Base-by-base conservation (phyloP, 257 asterid genomes). In the Fraxinus pennsylvanica region DNA sequence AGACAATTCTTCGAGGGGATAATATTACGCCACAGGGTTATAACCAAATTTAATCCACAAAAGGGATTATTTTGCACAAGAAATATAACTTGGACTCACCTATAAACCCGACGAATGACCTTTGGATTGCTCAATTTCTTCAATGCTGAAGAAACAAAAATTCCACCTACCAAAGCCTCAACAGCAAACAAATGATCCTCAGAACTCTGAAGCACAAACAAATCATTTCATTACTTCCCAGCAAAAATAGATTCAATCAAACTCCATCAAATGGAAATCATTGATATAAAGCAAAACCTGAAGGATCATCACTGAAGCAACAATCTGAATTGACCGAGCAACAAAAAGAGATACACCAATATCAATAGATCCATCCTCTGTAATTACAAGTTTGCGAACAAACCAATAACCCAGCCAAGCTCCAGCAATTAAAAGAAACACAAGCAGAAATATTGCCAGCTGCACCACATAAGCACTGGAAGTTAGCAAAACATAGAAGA, bases 391-490 rank as follows among this genome's bases (percentile, higher is more conserved):
- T 87, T 92, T 95, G 82, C 90, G 96, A 65, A 92, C 97, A 75
- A 84, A 92, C 98, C 95, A 91, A 82, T 87, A 95, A 59, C 99
- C 99, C 86, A 92, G 81, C 95, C 96, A 92, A 73, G 99, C 94
- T 86, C 99, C 98, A 73, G 83, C 75, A 82, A 95, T 88, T 68
- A 80, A 86, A 79, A 91, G 87, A 84, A 92, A 91, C 78, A 89
- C 85, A 81, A 86, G 81, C 86, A 92, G 82, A 84, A 91, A 86
- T 72, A 84, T 78, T 54, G 87, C 87, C 67, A 95, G 82, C 97
- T 92, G 91, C 89, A 84, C 54, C 54, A 81, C n/a, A 78, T 22
- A 57, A 82, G 39, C 47, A 39, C 69, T 68, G 77, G 72, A 43
- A 50, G 70, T 82, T 77, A 86, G 81, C 67, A 57, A 57, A 71